These are phyloP conservation scores for Colletotrichum orbiculare DNA, from an alignment of 2,329 filamentous ascomycete genomes.

Conservation along the genomic window DNA sequence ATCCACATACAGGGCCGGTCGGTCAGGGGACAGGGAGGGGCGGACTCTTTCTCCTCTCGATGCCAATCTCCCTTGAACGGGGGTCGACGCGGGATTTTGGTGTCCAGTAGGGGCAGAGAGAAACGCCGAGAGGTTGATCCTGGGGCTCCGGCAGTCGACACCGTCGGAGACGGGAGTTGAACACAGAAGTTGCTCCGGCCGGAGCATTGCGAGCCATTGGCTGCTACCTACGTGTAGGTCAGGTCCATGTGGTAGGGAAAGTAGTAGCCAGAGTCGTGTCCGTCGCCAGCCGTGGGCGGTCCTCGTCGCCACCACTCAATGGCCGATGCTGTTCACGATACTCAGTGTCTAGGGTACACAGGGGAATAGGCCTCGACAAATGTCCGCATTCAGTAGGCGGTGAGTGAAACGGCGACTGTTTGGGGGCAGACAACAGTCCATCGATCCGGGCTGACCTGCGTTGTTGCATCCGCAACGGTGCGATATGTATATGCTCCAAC, in stretches of 20 bases:
- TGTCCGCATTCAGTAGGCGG: no score
- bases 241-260: no score
- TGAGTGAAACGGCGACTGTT: no score
- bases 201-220: constrained; percentile 27
- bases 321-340: no score
- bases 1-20: constrained; percentile 28
- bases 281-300: no score
- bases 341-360: no score
- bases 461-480: constrained; percentile 13
- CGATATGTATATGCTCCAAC: neutral
- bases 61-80: constrained; percentile 29
- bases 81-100: constrained; percentile 24
- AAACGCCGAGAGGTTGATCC: neutral
- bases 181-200: constrained; percentile 32
- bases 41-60: neutral
- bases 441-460: constrained; percentile 12
- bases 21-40: constrained; percentile 6
- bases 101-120: constrained; percentile 16
- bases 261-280: no score
- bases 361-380: no score
- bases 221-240: constrained; percentile 3
- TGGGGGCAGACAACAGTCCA: no score
- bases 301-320: no score
- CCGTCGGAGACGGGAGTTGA: constrained; percentile 31
- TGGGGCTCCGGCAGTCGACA: constrained; percentile 34